These are phyloP conservation scores for Lactarius sanguifluus DNA, from an alignment of 768 basidiomycete genomes.

Conservation along the genomic window DNA sequence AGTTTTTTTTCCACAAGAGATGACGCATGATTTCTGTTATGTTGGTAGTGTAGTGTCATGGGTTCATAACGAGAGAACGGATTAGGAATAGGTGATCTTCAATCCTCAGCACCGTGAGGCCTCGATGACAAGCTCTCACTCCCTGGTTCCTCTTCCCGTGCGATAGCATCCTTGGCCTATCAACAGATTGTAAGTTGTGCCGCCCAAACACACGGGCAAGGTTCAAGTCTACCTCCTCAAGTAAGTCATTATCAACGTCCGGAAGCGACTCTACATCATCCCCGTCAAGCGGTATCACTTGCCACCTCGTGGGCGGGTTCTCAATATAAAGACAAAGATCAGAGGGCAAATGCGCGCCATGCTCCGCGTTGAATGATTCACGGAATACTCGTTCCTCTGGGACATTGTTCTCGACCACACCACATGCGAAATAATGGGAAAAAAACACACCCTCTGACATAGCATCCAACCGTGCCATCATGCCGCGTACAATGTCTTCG, in stretches of 20 bases:
- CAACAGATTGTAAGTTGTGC: neutral
- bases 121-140: slow-evolving; percentile 23
- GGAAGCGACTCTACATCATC: slow-evolving; percentile 60
- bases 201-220: neutral
- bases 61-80: neutral
- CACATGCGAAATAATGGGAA: slow-evolving; percentile 11
- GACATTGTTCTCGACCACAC: slow-evolving; percentile 7
- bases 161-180: slow-evolving; percentile 36
- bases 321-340: slow-evolving; percentile 78
- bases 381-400: slow-evolving; percentile 69
- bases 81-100: neutral
- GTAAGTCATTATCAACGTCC: slow-evolving; percentile 56
- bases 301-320: slow-evolving; percentile 73
- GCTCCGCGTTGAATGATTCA: slow-evolving; percentile 66
- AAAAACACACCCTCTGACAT: slow-evolving; percentile 60
- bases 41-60: neutral
- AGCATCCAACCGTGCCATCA: slow-evolving; percentile 60
- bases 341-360: slow-evolving; percentile 71
- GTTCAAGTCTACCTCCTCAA: slow-evolving; percentile 47
- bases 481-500: slow-evolving; percentile 62
- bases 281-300: slow-evolving; percentile 57
- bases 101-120: neutral
- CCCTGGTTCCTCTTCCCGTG: slow-evolving; percentile 28
- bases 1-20: too few relatives aligned
- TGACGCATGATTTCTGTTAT: neutral